Base-by-base conservation (phyloP, 805 yeast genomes). In the Saccharomycopsis amapae region DNA sequence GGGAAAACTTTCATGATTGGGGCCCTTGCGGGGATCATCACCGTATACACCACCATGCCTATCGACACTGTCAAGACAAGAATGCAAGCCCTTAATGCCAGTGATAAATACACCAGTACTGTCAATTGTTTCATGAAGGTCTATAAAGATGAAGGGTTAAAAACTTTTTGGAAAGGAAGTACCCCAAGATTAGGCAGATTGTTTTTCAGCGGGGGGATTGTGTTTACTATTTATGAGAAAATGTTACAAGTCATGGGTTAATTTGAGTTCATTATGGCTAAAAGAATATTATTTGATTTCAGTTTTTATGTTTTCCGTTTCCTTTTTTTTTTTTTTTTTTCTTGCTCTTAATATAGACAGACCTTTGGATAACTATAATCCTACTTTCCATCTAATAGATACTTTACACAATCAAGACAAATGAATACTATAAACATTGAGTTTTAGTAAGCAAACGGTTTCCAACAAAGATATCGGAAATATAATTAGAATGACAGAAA, bases 91-190 rank as follows among this genome's bases (percentile, higher is more conserved):
- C 72, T 90, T 53, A 89, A 85, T 30, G 85, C 96, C 5, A 73
- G 73, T 42, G 71, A 73, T 55, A 64, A 73, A 58, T 93, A 90
- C 65, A 62, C 74, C 1, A 77, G 88, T 39, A 89, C 97, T 0
- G 18, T 82, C 34, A 76, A 90, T 65, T 90, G 97, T 64, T 89
- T 94, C 56, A 75, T 66, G 17, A 79, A 75, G 52, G 80, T 93
- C 42, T 82, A 84, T 63, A 81, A 69, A 58, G 82, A 90, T 45
- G 98, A 90, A 66, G 98, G 98, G 7, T 66, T 89, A 53, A 67
- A 76, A 58, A 84, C 96, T 4, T 87, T 88, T 66, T 90, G 98
- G 98, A 86, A 86, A 65, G 98, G 98, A 51, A 96, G 97, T 30
- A 93, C 97, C 2, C 97, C 98, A 38, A 75, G 98, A 60, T 69